These are phyloP conservation scores for Fragilaria radians DNA, from an alignment of 108 stramenopile genomes.

Conservation along the genomic window DNA sequence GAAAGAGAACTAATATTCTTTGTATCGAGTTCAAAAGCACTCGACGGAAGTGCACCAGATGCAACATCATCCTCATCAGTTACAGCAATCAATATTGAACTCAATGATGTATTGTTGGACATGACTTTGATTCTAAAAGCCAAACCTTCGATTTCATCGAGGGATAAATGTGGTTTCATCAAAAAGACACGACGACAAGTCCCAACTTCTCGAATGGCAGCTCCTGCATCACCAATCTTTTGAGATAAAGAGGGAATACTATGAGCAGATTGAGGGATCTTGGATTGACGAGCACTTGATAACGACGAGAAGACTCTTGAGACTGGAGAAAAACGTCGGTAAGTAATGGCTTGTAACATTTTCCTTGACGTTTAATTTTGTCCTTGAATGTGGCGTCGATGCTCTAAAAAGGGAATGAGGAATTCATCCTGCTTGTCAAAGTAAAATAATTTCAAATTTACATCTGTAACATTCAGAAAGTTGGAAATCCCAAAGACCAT, in stretches of 20 bases:
- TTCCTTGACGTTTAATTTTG: no score
- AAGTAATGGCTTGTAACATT: no score
- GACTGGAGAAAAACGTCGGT: background rate
- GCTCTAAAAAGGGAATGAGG: no score
- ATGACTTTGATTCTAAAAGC: slow-evolving; percentile 58
- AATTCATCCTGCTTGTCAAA: no score
- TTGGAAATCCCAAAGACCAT: no score
- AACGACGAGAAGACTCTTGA: background rate
- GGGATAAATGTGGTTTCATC: slow-evolving; percentile 46
- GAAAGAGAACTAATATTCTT: no score
- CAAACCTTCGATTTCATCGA: slow-evolving; percentile 64
- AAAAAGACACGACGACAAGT: slow-evolving; percentile 66
- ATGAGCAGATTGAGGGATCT: no score
- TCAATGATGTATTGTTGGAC: slow-evolving; percentile 52
- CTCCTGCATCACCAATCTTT: slow-evolving; percentile 21
- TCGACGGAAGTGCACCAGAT: slow-evolving; percentile 16
- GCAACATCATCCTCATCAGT: slow-evolving; percentile 44
- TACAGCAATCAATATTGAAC: slow-evolving; percentile 53
- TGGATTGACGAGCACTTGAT: no score
- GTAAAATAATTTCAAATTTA: no score
- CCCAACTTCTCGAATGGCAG: slow-evolving; percentile 55
- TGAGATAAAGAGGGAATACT: slow-evolving; percentile 21
- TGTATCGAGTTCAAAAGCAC: slow-evolving; percentile 13
- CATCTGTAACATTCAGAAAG: no score
- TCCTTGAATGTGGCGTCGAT: no score